Percentiles rank a stretch among this genome's conserved stretches.
These are phyloP conservation scores for Ceratocystis alfenasii DNA, from an alignment of 2,329 filamentous ascomycete species.

Conservation along the genomic window DNA sequence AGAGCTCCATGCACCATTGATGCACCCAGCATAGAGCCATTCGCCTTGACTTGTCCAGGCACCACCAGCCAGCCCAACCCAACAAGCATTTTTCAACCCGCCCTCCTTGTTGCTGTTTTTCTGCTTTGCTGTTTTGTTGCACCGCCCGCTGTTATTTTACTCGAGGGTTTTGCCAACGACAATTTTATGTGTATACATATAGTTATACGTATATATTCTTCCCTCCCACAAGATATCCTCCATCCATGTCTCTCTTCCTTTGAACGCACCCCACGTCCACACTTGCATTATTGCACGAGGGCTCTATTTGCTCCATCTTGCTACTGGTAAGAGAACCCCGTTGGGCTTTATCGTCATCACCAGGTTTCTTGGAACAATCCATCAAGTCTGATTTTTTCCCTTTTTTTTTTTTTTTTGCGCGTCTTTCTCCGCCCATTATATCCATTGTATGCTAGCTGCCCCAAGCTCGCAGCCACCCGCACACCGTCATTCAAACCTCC, in stretches of 20 bases:
- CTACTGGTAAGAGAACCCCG: neutral
- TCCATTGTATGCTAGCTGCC: neutral
- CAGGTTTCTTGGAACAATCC: neutral
- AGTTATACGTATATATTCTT: neutral
- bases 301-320: neutral
- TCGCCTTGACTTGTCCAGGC: neutral
- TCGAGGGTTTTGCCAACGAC: neutral
- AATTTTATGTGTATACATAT: conserved; percentile 1
- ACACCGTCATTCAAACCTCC: neutral
- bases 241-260: conserved; percentile 4
- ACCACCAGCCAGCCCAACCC: neutral
- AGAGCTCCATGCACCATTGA: neutral
- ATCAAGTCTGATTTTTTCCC: neutral
- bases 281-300: neutral
- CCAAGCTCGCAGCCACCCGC: neutral
- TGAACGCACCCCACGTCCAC: neutral
- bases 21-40: neutral
- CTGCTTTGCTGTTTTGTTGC: neutral
- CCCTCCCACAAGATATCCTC: neutral
- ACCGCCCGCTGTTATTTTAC: no score
- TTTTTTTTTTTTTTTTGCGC: neutral
- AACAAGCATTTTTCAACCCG: neutral
- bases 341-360: neutral
- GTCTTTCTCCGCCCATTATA: neutral
- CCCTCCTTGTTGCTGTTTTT: neutral